Evolutionary conservation across 768 basidiomycete species (phyloP).

Genomic region (Dioszegia hungarica): DNA sequence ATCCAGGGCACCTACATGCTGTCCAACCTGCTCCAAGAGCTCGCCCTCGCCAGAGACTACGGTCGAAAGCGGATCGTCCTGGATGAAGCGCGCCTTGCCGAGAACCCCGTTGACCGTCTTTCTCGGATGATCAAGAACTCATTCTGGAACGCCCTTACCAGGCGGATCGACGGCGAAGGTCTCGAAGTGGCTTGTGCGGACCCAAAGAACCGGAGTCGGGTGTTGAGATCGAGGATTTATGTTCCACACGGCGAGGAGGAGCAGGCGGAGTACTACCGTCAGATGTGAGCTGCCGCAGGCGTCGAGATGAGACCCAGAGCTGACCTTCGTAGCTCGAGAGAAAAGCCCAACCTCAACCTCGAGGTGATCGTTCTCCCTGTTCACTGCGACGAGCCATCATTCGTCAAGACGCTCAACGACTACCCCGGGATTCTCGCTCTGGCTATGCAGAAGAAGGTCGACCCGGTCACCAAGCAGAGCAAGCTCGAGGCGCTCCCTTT

Average conservation of each 20-base stretch:
- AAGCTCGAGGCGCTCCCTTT: constrained; percentile 93
- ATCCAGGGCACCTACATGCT: constrained; percentile 97
- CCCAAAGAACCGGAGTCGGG: constrained; percentile 91
- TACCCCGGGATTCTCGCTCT: constrained; percentile 91
- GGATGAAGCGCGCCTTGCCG: constrained; percentile 95
- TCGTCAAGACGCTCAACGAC: constrained; percentile 86
- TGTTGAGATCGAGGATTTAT: constrained; percentile 86
- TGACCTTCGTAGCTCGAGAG: constrained; percentile 56
- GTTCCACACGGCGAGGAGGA: constrained; percentile 87
- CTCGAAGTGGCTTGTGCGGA: constrained; percentile 96
- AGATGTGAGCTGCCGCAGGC: constrained; percentile 54
- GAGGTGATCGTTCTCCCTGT: constrained; percentile 85
- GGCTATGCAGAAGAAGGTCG: constrained; percentile 61
- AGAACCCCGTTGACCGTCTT: constrained; percentile 94
- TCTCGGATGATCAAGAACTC: constrained; percentile 96
- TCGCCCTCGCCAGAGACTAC: constrained; percentile 92
- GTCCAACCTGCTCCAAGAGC: constrained; percentile 96
- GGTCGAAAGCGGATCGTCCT: constrained; percentile 92
- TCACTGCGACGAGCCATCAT: constrained; percentile 78
- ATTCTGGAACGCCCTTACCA: constrained; percentile 96
- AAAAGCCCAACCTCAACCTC: constrained; percentile 89
- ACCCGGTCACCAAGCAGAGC: constrained; percentile 58
- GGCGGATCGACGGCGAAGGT: constrained; percentile 94
- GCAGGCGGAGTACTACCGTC: constrained; percentile 92
- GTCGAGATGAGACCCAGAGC: not conserved